phyloP scores from a whole-genome alignment of 805 yeast species.

The Kodamaea sagamina region DNA sequence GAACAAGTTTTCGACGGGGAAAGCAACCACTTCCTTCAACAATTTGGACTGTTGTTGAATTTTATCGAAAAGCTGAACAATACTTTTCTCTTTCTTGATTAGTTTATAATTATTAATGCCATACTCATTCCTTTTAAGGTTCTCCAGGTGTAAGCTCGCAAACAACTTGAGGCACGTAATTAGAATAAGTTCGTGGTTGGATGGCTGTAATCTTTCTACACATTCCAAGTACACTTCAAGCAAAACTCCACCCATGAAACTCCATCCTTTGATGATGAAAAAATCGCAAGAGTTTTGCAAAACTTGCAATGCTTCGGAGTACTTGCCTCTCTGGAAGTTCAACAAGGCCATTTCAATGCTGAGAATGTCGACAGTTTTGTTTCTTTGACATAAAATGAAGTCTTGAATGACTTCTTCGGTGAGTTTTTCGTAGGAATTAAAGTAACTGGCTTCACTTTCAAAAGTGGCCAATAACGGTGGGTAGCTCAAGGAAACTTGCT shows the following conservation, averaged over 20 bases:
- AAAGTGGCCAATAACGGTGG: conserved; percentile 19
- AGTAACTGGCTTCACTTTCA: conserved; percentile 22
- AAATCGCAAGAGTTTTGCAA: conserved; percentile 69
- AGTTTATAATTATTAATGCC: conserved; percentile 33
- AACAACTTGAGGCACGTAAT: conserved; percentile 44
- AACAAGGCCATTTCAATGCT: conserved; percentile 78
- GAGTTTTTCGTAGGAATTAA: conserved; percentile 43
- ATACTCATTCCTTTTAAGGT: conserved; percentile 13
- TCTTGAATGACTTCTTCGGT: conserved; percentile 60
- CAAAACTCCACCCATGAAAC: conserved; percentile 62
- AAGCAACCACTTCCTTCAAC: conserved; percentile 25
- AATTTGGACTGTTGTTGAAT: conserved; percentile 19
- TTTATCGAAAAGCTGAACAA: conserved; percentile 22
- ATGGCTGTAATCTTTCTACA: conserved; percentile 44
- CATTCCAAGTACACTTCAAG: conserved; percentile 70
- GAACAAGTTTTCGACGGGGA: conserved; percentile 40
- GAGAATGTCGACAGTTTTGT: conserved; percentile 69
- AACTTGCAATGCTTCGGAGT: conserved; percentile 60
- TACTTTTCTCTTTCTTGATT: conserved; percentile 20
- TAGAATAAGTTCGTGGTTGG: conserved; percentile 31
- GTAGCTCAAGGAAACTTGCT: conserved; percentile 15
- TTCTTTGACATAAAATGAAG: conserved; percentile 52
- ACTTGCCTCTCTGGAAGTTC: conserved; percentile 58
- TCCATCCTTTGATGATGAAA: conserved; percentile 75
- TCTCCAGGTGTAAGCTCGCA: conserved; percentile 28